phyloP scores from a whole-genome alignment of 805 yeast genomes.

The Sugiyamaella qingdaonensis region DNA sequence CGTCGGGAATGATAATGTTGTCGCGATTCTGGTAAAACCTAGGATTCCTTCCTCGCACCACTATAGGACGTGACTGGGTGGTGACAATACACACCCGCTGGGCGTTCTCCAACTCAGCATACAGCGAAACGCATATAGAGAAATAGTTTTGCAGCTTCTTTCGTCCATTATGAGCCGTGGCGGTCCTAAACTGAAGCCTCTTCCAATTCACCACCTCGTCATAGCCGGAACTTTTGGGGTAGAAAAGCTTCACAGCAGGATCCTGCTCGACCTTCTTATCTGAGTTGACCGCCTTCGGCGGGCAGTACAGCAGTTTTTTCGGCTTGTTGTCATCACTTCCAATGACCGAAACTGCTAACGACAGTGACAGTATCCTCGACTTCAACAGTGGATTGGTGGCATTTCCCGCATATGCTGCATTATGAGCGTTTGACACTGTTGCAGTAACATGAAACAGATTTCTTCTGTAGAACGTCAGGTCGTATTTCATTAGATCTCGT shows the following conservation, averaged over 20 bases:
- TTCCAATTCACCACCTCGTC: slow-evolving; percentile 31
- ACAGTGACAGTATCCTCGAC: slow-evolving; percentile 24
- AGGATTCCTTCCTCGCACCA: slow-evolving; percentile 60
- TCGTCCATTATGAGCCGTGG: slow-evolving; percentile 33
- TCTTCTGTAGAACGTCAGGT: slow-evolving; percentile 27
- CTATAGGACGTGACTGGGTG: slow-evolving; percentile 42
- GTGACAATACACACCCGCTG: slow-evolving; percentile 20
- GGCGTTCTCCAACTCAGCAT: slow-evolving; percentile 27
- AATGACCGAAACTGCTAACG: slow-evolving; percentile 23
- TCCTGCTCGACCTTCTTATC: slow-evolving; percentile 16
- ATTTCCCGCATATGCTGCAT: slow-evolving; percentile 26
- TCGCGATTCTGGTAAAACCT: slow-evolving; percentile 53
- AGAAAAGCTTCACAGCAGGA: slow-evolving; percentile 24
- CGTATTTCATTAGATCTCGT: slow-evolving; percentile 16
- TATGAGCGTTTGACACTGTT: slow-evolving; percentile 24
- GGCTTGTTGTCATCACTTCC: slow-evolving; percentile 22
- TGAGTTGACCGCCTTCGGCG: slow-evolving; percentile 19
- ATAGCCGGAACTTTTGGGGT: slow-evolving; percentile 25
- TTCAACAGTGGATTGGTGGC: slow-evolving; percentile 17
- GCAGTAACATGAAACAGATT: slow-evolving; percentile 27
- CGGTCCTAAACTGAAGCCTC: slow-evolving; percentile 30
- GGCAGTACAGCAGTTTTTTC: slow-evolving; percentile 21
- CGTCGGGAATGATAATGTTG: slow-evolving; percentile 41
- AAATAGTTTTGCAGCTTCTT: slow-evolving; percentile 26
- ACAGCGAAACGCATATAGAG: slow-evolving; percentile 20